Percentiles rank a stretch among this genome's conserved stretches.
phyloP scores from a whole-genome alignment of 176 grass and related monocot species.

The Zoysia japonica region DNA sequence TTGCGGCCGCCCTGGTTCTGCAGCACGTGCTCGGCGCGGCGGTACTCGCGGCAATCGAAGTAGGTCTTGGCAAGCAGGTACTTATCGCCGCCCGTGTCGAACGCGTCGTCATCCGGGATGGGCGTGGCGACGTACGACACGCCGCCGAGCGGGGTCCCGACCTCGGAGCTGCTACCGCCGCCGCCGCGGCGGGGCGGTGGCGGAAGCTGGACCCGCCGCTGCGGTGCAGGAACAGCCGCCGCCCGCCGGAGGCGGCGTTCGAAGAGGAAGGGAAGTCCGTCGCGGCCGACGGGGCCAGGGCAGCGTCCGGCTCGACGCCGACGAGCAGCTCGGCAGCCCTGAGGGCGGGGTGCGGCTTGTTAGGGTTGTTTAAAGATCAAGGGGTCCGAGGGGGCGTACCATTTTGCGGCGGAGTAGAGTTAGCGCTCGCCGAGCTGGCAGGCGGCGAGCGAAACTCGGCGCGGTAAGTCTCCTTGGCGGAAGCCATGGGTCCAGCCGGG shows the following conservation, averaged over 20 bases:
- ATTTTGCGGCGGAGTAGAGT: conserved; percentile 94
- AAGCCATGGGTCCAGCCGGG: conserved; percentile 44
- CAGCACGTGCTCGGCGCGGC: conserved; percentile 73
- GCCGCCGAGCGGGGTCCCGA: conserved; percentile 65
- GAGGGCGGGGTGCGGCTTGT: not conserved
- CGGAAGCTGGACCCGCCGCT: conserved; percentile 71
- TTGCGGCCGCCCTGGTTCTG: conserved; percentile 63
- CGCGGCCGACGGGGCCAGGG: conserved; percentile 10
- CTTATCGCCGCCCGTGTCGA: conserved; percentile 60
- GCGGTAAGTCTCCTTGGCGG: conserved; percentile 74
- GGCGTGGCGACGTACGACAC: conserved; percentile 95
- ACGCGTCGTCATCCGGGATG: conserved; percentile 73
- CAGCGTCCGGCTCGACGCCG: conserved; percentile 67
- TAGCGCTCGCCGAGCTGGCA: conserved; percentile 83
- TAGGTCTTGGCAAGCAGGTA: conserved; percentile 98
- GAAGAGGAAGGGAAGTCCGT: conserved; percentile 61
- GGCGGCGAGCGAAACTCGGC: conserved; percentile 72
- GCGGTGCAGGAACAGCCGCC: conserved; percentile 59
- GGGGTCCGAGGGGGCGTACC: conserved; percentile 44
- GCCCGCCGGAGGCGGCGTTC: conserved; percentile 39
- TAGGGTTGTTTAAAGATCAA: conserved; percentile 40
- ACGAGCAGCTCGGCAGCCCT: conserved; percentile 91
- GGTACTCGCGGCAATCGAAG: conserved; percentile 96
- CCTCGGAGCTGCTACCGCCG: conserved; percentile 34
- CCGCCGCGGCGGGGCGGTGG: conserved; percentile 54